Conservation (phyloP, 805 yeast genomes). For the Candida ipomoeae region DNA sequence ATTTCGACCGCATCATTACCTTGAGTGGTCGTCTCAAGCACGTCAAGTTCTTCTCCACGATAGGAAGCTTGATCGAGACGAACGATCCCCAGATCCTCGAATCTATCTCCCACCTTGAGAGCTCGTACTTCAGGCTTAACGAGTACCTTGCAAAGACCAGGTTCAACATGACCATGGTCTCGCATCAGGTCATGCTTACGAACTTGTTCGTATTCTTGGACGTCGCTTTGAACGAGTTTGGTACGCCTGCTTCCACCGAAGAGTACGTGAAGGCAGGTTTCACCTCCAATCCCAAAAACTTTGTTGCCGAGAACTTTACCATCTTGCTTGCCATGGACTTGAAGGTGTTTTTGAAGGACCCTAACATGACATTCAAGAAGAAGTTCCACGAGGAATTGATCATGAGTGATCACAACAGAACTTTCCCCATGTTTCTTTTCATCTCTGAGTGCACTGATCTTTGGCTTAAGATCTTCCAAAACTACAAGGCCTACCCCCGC, state of each 20-base stretch:
- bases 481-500: conserved; percentile 29
- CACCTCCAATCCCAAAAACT: conserved; percentile 40
- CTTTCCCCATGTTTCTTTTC: conserved; percentile 48
- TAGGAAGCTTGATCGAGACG: conserved; percentile 39
- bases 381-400: conserved; percentile 59
- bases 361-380: conserved; percentile 59
- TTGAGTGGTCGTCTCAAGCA: conserved; percentile 45
- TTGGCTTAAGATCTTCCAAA: conserved; percentile 34
- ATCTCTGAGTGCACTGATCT: conserved; percentile 31
- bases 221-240: conserved; percentile 39
- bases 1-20: conserved; percentile 41
- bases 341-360: conserved; percentile 49
- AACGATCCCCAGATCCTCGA: conserved; percentile 31
- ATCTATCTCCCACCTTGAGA: conserved; percentile 28
- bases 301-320: conserved; percentile 43
- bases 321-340: conserved; percentile 52
- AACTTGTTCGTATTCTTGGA: conserved; percentile 38
- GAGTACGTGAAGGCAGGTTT: conserved; percentile 47
- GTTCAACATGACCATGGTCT: conserved; percentile 35
- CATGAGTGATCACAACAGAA: conserved; percentile 49
- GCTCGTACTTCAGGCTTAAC: conserved; percentile 33
- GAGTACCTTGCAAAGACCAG: conserved; percentile 30
- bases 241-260: conserved; percentile 38
- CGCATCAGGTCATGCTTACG: conserved; percentile 39
- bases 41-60: conserved; percentile 42